Evolutionary conservation across 345 rosid genomes (phyloP).

Genomic region (Noccaea caerulescens): DNA sequence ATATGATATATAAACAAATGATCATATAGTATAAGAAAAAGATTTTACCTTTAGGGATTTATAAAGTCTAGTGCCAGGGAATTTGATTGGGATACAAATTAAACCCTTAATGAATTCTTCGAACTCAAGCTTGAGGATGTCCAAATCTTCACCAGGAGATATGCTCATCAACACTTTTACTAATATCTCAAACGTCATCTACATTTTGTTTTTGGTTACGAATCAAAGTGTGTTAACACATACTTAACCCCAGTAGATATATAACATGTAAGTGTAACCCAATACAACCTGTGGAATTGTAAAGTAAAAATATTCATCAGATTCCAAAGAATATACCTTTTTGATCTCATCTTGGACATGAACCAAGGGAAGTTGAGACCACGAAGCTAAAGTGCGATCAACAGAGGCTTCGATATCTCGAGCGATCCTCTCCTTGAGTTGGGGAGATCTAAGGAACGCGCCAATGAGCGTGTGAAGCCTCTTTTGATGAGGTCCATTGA

Average conservation of each 20-base stretch:
- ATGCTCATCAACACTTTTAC: constrained; percentile 73
- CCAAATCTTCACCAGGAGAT: constrained; percentile 70
- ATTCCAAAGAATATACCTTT: constrained; percentile 52
- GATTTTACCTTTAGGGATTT: constrained; percentile 80
- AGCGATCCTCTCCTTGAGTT: constrained; percentile 66
- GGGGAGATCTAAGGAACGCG: constrained; percentile 82
- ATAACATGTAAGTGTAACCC: too few relatives aligned
- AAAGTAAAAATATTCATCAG: too few relatives aligned
- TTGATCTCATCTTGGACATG: constrained; percentile 70
- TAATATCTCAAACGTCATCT: constrained; percentile 79
- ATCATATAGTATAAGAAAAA: neutral
- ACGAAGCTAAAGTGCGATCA: constrained; percentile 55
- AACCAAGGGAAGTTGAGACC: constrained; percentile 57
- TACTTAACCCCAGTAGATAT: neutral
- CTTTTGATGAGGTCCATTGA: constrained; percentile 74
- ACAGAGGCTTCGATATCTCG: constrained; percentile 64
- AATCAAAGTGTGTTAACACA: constrained; percentile 11
- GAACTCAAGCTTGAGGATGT: constrained; percentile 69
- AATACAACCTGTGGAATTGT: neutral
- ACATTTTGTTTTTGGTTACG: neutral
- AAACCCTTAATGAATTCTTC: constrained; percentile 88
- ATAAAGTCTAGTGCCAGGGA: constrained; percentile 85
- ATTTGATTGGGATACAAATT: constrained; percentile 84
- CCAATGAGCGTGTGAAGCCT: constrained; percentile 73
- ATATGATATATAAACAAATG: neutral